Evolutionary conservation across 2,329 filamentous ascomycete species (phyloP).

Genomic region (Aphanocladium album): DNA sequence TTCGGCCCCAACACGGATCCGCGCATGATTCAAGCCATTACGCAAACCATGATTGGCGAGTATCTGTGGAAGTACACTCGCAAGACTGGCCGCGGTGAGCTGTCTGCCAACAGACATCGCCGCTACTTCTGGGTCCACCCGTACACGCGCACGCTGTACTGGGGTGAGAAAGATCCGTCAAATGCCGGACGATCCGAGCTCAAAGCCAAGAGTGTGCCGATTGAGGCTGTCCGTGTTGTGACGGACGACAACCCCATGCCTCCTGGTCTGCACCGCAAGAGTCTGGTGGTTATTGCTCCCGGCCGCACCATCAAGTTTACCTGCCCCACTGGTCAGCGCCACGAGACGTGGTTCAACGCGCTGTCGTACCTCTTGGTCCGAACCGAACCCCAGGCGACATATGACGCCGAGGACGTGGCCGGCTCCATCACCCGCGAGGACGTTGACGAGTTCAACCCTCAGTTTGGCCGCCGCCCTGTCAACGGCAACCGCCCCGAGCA

Average conservation of each 20-base stretch:
- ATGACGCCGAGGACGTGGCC: conserved; percentile 55
- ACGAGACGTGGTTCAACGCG: conserved; percentile 98
- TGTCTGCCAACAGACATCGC: conserved; percentile 84
- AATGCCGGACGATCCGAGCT: conserved; percentile 71
- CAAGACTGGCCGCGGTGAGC: conserved; percentile 80
- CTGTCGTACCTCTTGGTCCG: conserved; percentile 86
- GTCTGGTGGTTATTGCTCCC: conserved; percentile 82
- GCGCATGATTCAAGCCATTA: conserved; percentile 98
- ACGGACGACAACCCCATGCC: conserved; percentile 94
- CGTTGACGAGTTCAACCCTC: conserved; percentile 77
- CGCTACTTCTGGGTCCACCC: conserved; percentile 99
- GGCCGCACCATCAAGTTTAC: conserved; percentile 91
- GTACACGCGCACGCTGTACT: conserved; percentile 93
- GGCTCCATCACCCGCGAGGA: conserved; percentile 57
- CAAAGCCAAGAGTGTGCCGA: conserved; percentile 81
- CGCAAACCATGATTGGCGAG: conserved; percentile 98
- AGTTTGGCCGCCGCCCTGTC: conserved; percentile 33
- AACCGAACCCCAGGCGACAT: conserved; percentile 59
- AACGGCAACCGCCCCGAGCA: conserved; percentile 44
- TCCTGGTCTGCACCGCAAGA: conserved; percentile 90
- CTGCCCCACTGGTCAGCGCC: conserved; percentile 84
- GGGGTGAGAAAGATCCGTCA: conserved; percentile 87
- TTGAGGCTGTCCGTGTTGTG: conserved; percentile 87
- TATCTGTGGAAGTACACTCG: conserved; percentile 99
- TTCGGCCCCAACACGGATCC: conserved; percentile 77